These are phyloP conservation scores for Haplosporangium sp. DNA, from an alignment of 371 early-diverging fungal genomes.

Conservation along the genomic window DNA sequence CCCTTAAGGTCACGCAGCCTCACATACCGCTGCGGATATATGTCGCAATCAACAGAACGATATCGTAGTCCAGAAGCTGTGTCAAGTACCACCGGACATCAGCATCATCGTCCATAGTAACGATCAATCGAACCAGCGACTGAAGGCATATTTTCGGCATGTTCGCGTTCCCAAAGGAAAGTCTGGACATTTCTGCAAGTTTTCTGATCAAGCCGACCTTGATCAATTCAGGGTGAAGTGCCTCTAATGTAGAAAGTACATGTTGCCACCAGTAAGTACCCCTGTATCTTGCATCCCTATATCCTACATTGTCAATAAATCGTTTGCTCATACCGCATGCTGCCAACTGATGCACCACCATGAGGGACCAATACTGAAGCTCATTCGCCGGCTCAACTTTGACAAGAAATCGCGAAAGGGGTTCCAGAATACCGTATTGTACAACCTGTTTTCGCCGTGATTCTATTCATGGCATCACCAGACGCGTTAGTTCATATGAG, in stretches of 20 bases:
- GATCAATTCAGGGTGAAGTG: slow-evolving; percentile 70
- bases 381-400: slow-evolving; percentile 75
- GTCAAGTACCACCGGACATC: slow-evolving; percentile 54
- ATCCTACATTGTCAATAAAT: too few relatives aligned
- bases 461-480: slow-evolving; percentile 9
- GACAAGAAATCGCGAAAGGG: slow-evolving; percentile 69
- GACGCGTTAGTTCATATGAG: background rate
- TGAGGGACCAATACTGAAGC: slow-evolving; percentile 82
- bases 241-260: slow-evolving; percentile 55
- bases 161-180: slow-evolving; percentile 83
- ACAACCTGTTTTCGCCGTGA: slow-evolving; percentile 59
- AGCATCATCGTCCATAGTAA: slow-evolving; percentile 60
- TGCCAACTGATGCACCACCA: slow-evolving; percentile 80
- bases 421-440: slow-evolving; percentile 70
- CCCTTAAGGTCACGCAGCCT: background rate
- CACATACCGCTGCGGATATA: slow-evolving; percentile 75
- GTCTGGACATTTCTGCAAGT: slow-evolving; percentile 75
- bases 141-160: slow-evolving; percentile 89
- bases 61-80: slow-evolving; percentile 71
- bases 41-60: slow-evolving; percentile 74
- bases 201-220: slow-evolving; percentile 68
- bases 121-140: slow-evolving; percentile 80
- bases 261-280: too few relatives aligned
- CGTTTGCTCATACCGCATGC: slow-evolving; percentile 62
- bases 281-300: too few relatives aligned